These are phyloP conservation scores for Candida sanyaensis DNA, from an alignment of 1,139 yeast species.

Conservation along the genomic window DNA sequence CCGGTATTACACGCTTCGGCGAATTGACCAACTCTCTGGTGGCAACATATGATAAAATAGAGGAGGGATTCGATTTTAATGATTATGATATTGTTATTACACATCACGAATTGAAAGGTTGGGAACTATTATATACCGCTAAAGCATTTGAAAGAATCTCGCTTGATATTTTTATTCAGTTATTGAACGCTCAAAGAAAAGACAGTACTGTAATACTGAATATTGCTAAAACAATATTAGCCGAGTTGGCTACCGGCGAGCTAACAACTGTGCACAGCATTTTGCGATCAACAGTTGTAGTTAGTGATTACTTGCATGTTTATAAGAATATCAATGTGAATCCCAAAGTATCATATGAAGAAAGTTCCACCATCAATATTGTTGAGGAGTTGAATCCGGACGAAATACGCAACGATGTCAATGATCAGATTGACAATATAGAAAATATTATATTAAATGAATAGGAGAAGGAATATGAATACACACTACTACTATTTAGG, in stretches of 20 bases:
- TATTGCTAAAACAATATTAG: constrained; percentile 16
- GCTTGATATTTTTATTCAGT: constrained; percentile 19
- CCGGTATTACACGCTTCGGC: constrained; percentile 79
- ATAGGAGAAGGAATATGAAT: not conserved
- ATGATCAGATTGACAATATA: not conserved
- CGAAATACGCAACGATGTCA: constrained; percentile 13
- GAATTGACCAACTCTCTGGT: constrained; percentile 45
- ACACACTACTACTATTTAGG: not conserved
- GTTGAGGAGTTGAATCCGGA: constrained; percentile 10
- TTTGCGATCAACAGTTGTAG: constrained; percentile 23
- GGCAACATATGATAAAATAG: constrained; percentile 77
- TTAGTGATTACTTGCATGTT: constrained; percentile 29
- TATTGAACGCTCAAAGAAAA: constrained; percentile 13
- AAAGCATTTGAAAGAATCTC: constrained; percentile 25
- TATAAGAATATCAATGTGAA: constrained; percentile 24
- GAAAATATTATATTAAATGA: constrained; percentile 1
- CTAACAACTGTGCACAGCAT: constrained; percentile 18
- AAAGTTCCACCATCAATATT: not conserved
- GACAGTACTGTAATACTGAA: constrained; percentile 12
- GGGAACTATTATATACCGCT: constrained; percentile 27
- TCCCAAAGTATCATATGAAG: not conserved
- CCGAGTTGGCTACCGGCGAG: constrained; percentile 21
- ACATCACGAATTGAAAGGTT: constrained; percentile 29
- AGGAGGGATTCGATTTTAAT: constrained; percentile 42
- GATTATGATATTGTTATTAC: constrained; percentile 63